Conservation (phyloP, 2,329 filamentous ascomycete species). For the Metarhizium humberi region DNA sequence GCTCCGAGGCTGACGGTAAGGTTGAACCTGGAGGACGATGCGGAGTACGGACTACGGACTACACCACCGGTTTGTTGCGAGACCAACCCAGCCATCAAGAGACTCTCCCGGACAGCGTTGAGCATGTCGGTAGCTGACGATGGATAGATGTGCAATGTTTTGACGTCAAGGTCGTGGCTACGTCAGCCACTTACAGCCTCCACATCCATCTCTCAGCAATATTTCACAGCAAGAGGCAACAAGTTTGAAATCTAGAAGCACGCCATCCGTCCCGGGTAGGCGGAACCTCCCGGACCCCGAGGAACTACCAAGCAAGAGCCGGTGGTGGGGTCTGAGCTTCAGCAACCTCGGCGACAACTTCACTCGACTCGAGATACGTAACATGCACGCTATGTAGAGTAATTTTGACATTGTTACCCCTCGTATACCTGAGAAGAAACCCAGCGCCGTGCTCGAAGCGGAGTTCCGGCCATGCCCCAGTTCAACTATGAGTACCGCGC, state of each 20-base stretch:
- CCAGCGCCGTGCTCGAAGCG: neutral
- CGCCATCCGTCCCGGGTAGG: neutral
- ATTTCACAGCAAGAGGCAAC: neutral
- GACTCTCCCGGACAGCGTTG: too few relatives aligned
- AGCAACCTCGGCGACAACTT: neutral
- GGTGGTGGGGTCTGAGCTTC: neutral
- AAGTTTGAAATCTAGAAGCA: neutral
- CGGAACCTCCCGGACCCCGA: neutral
- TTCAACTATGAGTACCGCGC: constrained; percentile 4
- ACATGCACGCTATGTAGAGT: neutral
- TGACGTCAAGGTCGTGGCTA: too few relatives aligned
- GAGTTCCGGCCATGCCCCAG: constrained; percentile 2
- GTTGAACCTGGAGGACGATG: neutral
- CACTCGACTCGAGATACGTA: too few relatives aligned
- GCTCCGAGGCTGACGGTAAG: neutral
- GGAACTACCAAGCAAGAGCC: neutral
- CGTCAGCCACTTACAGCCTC: too few relatives aligned
- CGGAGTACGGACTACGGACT: too few relatives aligned
- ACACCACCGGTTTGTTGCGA: too few relatives aligned
- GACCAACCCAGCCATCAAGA: too few relatives aligned
- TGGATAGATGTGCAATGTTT: too few relatives aligned
- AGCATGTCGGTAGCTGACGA: too few relatives aligned
- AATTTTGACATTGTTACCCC: too few relatives aligned
- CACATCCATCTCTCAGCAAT: too few relatives aligned
- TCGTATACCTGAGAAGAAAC: neutral